Conservation (phyloP, 495 filamentous ascomycete genomes). For the Jackrogersella multiformis region DNA sequence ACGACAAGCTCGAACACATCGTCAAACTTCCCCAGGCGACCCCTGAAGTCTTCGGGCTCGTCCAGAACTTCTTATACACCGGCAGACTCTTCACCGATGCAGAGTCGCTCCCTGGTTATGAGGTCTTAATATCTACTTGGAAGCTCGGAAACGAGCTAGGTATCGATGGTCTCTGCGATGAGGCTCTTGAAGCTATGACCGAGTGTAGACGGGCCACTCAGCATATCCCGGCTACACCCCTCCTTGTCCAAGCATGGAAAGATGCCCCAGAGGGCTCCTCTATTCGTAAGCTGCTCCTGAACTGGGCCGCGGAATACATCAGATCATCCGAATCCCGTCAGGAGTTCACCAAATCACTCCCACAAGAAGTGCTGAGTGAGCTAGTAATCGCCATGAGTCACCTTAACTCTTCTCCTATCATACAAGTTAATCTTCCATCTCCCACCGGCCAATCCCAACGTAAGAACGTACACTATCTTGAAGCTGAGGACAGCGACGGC, state of each 20-base stretch:
- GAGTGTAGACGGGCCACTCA: slow-evolving; percentile 58
- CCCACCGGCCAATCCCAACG: slow-evolving; percentile 35
- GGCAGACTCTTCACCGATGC: slow-evolving; percentile 53
- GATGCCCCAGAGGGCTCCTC: slow-evolving; percentile 64
- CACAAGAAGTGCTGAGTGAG: slow-evolving; percentile 64
- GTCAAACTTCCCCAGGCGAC: slow-evolving; percentile 57
- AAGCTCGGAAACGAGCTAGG: slow-evolving; percentile 60
- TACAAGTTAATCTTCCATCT: slow-evolving; percentile 39
- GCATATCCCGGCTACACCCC: slow-evolving; percentile 60
- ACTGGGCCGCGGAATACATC: slow-evolving; percentile 67
- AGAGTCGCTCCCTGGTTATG: slow-evolving; percentile 56
- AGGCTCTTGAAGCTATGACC: slow-evolving; percentile 61
- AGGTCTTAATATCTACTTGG: slow-evolving; percentile 61
- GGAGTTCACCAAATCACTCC: slow-evolving; percentile 62
- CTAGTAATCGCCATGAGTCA: slow-evolving; percentile 66
- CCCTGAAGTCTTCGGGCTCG: slow-evolving; percentile 57
- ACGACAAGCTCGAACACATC: slow-evolving; percentile 53
- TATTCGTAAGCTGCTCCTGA: slow-evolving; percentile 61
- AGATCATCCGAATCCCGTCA: slow-evolving; percentile 58
- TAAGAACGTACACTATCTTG: slow-evolving; percentile 54
- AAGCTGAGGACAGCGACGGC: slow-evolving; percentile 46
- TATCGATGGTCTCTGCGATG: slow-evolving; percentile 62
- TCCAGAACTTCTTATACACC: slow-evolving; percentile 63
- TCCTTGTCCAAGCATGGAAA: slow-evolving; percentile 64
- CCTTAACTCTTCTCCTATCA: slow-evolving; percentile 46